Base-by-base conservation (phyloP, 352 stramenopile genomes). In the Pelagophyceae sp. region DNA sequence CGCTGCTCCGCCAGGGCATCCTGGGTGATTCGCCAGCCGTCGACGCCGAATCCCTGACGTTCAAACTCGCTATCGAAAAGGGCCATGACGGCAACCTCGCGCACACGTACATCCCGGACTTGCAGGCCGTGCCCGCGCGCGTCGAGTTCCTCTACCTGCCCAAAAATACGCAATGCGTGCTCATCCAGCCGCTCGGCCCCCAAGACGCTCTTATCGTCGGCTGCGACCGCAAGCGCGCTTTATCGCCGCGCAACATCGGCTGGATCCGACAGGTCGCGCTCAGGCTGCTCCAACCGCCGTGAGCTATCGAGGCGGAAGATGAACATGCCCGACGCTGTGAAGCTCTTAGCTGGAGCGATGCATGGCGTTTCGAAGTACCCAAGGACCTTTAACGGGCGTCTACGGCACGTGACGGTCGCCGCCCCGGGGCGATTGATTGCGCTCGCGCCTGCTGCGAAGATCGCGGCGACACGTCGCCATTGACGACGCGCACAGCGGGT, bases 61-160 rank as follows among this genome's bases (percentile, higher is more conserved):
- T 71, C 31, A 15, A 1, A 6, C 6, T 23, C n/a, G 61, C 61
- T 1, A 27, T 71, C 11, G 29, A 6, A 17, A 40, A 37, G 67
- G 33, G 23, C 2, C n/a, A n/a, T n/a, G 58, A 11, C 58, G 23
- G 58, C 23, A 23, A 54, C 23, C 23, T 54, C 45, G 67, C 1
- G 15, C 35, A 2, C 35, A 74, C 67, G 23, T 74, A 74, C 67
- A 25, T 37, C 17, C 67, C 67, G 15, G 67, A 74, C 29, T 27
- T 74, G 1, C 67, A 74, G 67, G 37, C 33, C 67, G 35, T 74
- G 11, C 67, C 67, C 17, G 67, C 67, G 67, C 67, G 67, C 67
- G 67, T 58, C 67, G 67, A 74, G 5, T 74, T 74, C 29, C 19
- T 0, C 20, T 74, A 35, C 38, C 38, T 74, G 15, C 67, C 67